Evolutionary conservation across 2,329 filamentous ascomycete species (phyloP).

Genomic region (Verticillium klebahnii): DNA sequence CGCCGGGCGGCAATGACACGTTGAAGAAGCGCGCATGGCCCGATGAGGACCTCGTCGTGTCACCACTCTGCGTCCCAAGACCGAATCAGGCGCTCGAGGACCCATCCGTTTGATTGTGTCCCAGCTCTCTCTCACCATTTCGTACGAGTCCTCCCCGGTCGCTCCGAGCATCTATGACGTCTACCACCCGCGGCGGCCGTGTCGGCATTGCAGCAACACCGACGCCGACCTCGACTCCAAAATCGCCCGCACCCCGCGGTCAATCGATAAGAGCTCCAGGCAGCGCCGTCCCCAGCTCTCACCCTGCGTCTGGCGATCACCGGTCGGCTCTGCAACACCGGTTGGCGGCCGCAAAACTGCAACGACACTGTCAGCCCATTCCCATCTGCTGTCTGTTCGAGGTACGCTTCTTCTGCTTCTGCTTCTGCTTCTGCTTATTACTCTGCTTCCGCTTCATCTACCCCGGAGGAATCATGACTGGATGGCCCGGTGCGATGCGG

Average conservation of each 20-base stretch:
- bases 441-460: background rate
- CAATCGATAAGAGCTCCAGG: background rate
- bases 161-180: background rate
- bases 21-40: background rate
- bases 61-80: background rate
- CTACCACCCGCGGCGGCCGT: background rate
- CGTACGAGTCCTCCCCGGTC: background rate
- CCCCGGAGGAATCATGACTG: no score
- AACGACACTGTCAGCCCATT: background rate
- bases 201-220: background rate
- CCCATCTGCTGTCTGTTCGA: constrained; percentile 4
- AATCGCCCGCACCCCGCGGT: background rate
- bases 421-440: background rate
- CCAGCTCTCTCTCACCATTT: background rate
- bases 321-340: background rate
- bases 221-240: background rate
- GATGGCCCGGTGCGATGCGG: background rate
- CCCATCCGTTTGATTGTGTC: background rate
- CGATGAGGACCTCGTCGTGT: background rate
- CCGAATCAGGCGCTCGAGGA: background rate
- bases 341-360: background rate
- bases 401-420: background rate
- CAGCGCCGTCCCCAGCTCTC: background rate
- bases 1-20: background rate
- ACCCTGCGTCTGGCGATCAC: background rate